phyloP scores from a whole-genome alignment of 2,329 filamentous ascomycete species.

The Trichoderma citrinoviride region DNA sequence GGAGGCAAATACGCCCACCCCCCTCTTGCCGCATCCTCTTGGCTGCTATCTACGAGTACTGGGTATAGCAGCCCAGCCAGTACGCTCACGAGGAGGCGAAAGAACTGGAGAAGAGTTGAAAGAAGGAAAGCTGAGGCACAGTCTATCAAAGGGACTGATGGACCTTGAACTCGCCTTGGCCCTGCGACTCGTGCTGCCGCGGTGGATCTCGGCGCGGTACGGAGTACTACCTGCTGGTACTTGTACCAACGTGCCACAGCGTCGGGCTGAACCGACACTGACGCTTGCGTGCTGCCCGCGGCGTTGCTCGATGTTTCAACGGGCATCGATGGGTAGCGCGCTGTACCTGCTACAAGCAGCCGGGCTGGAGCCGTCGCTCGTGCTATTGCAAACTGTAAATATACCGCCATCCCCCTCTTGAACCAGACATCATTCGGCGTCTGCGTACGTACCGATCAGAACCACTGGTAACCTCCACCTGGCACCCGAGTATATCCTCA shows the following conservation, averaged over 20 bases:
- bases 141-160: not conserved
- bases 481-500: not conserved
- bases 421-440: no score
- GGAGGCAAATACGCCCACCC: no score
- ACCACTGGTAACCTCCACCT: no score
- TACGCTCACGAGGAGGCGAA: no score
- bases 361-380: no score
- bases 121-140: not conserved
- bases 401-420: not conserved
- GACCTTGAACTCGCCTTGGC: not conserved
- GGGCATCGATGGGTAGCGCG: not conserved
- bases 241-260: not conserved
- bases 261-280: not conserved
- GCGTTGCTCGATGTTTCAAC: no score
- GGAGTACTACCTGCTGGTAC: not conserved
- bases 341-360: not conserved
- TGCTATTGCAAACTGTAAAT: not conserved
- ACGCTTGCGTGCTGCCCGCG: not conserved
- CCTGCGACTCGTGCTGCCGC: slow-evolving; percentile 4
- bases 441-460: no score
- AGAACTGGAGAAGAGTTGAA: not conserved
- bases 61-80: no score
- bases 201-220: not conserved
- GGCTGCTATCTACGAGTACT: no score
- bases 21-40: no score